Base-by-base conservation (phyloP, 495 filamentous ascomycete species). In the Glonium stellatum region DNA sequence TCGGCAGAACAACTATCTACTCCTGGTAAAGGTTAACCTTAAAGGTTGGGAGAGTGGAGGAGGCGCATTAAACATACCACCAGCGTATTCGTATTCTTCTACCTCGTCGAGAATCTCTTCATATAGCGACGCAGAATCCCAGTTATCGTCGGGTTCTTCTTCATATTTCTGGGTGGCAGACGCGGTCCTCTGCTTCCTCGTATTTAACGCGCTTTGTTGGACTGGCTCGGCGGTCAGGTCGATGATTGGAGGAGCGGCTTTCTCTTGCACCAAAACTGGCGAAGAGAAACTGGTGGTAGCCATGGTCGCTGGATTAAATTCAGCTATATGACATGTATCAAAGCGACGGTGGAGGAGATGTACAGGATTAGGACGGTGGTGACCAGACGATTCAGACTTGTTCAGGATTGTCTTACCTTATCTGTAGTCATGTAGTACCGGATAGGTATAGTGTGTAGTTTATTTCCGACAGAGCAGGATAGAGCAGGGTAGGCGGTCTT, bases 111-210 rank as follows among this genome's bases (percentile, higher is more conserved):
- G 72, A 18, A 82, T 77, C 62, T 88, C 86, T 51, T 85, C 84
- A 62, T 83, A 86, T 6, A 90, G 70, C 22, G 87, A 89, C 51
- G 84, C 77, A 5, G 77, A 79, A 59, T 88, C 86, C 84, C 84
- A 87, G 11, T 78, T 79, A 49, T 86, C 85, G 31, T 72, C 78
- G 0, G 83, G 79, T 31, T 83, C 83, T 53, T 82, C 82, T 54
- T 84, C 82, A n/a, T 41, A 36, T 25, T 54, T 58, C 4, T 52
- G 31, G 6, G 49, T 27, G 4, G 34, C 34, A 0, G 57, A 49
- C 25, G 54, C 57, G 47, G 37, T 34, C 36, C 18, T 49, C n/a
- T 46, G 18, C 15, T 48, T 59, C 15, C 48, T 51, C 19, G 19
- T 22, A 51, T 31, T 27, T 15, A 2, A 50, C 47, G 48, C 48